These are phyloP conservation scores for Beta lomatogona DNA, from an alignment of 179 eudicot genomes.

Conservation along the genomic window DNA sequence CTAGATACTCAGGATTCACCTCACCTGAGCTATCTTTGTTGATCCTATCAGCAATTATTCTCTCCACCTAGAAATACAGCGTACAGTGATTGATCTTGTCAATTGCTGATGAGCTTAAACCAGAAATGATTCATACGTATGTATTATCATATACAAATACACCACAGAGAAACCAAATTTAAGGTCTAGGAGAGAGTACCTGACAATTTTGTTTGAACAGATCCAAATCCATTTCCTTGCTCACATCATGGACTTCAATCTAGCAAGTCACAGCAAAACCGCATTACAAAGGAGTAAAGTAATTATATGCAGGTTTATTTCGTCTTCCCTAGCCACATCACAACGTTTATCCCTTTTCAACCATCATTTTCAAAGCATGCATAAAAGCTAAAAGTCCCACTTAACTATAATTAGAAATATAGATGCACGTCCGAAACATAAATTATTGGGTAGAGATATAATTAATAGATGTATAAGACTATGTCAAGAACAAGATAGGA, in stretches of 20 bases:
- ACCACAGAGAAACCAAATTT: conserved; percentile 18
- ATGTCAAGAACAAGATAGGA: background rate
- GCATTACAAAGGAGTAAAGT: conserved; percentile 16
- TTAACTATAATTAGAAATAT: background rate
- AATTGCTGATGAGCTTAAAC: background rate
- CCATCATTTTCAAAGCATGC: background rate
- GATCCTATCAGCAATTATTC: conserved; percentile 84
- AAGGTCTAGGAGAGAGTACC: conserved; percentile 42
- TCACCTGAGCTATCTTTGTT: conserved; percentile 60
- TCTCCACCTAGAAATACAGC: conserved; percentile 74
- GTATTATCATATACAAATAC: background rate
- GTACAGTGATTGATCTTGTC: conserved; percentile 4
- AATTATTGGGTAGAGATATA: background rate
- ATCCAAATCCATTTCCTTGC: conserved; percentile 99
- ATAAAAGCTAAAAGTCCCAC: background rate
- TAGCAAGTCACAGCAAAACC: conserved; percentile 32
- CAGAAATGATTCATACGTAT: background rate
- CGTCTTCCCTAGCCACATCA: background rate
- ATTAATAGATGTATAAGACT: background rate
- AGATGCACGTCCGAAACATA: background rate
- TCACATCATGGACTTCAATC: conserved; percentile 98
- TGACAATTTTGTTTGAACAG: conserved; percentile 92
- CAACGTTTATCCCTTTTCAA: background rate
- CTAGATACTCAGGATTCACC: conserved; percentile 78
- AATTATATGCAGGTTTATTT: background rate